Evolutionary conservation across 2,329 filamentous ascomycete genomes (phyloP).

Genomic region (Trichoderma polysporum): DNA sequence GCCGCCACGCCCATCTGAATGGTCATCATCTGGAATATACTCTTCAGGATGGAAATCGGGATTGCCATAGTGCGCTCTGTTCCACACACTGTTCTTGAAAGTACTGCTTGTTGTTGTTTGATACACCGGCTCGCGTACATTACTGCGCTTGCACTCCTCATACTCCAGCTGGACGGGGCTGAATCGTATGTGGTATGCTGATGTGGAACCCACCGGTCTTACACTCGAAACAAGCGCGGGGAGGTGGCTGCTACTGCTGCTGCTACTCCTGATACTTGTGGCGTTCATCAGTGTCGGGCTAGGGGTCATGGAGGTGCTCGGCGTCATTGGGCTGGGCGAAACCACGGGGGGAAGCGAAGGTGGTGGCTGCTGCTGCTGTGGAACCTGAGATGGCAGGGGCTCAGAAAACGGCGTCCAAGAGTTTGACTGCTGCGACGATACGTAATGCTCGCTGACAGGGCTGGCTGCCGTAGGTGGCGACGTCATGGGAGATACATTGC

Average conservation of each 20-base stretch:
- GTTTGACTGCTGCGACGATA: constrained; percentile 38
- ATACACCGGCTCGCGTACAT: constrained; percentile 47
- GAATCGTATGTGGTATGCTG: constrained; percentile 46
- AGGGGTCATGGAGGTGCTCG: constrained; percentile 23
- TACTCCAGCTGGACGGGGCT: constrained; percentile 49
- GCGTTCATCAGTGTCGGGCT: constrained; percentile 16
- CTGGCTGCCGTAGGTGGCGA: constrained; percentile 31
- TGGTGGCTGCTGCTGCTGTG: constrained; percentile 30
- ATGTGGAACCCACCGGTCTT: constrained; percentile 2
- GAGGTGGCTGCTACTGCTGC: constrained; percentile 21
- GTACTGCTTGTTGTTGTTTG: constrained; percentile 52
- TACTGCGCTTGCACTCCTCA: constrained; percentile 47
- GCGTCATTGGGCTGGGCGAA: constrained; percentile 35
- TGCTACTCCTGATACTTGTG: constrained; percentile 2
- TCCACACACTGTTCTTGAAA: constrained; percentile 67
- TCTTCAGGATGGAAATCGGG: constrained; percentile 51
- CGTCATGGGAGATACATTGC: constrained; percentile 35
- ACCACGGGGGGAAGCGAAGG: constrained; percentile 35
- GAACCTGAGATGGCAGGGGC: constrained; percentile 26
- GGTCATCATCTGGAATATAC: constrained; percentile 44
- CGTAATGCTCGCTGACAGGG: constrained; percentile 33
- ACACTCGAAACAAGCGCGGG: not conserved
- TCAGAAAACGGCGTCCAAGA: constrained; percentile 39
- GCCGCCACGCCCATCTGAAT: constrained; percentile 31
- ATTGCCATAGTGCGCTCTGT: constrained; percentile 66